Base-by-base conservation (phyloP, 805 yeast genomes). In the Zygosaccharomyces rouxii region DNA sequence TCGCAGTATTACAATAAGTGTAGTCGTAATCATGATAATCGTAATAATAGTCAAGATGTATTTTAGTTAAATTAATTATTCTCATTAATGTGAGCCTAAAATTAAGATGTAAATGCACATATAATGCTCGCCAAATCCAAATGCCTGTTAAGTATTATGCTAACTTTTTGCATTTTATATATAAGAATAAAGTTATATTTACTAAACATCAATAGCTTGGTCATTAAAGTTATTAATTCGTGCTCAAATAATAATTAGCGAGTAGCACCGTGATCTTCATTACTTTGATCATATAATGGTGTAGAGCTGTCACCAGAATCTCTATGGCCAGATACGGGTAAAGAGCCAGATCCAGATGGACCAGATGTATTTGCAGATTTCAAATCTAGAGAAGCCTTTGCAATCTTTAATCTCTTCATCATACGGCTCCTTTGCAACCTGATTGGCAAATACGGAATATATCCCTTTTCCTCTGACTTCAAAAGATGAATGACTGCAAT, bases 381-480 rank as follows among this genome's bases (percentile, higher is more conserved):
- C 18, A 65, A 44, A 14, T 53, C 56, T 14, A 65, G 39, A 0
- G 69, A 59, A 7, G 63, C 64, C 40, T 62, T 61, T 4, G 66
- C 56, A 16, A 63, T 58, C 5, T 49, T 43, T 37, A 67, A 55
- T 51, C 73, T 70, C 50, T 73, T 74, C 31, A 62, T 35, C 22
- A 86, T 75, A 43, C 79, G 69, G 53, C 74, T 77, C 53, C 71
- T 66, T 63, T 86, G 95, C 75, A 79, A 78, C 43, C 59, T 63
- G 11, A 82, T 55, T 4, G 95, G 95, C 6, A 86, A 44, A 7
- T 71, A 60, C 3, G 89, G 88, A 44, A 83, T 66, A 37, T 72
- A 73, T 0, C 90, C 90, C 22, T 68, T 71, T 55, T 81, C 87
- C 55, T 83, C 86, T 22, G 71, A 60, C 44, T 69, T 67, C 46